phyloP scores from a whole-genome alignment of 495 filamentous ascomycete species.

The Margaritispora aquatica region DNA sequence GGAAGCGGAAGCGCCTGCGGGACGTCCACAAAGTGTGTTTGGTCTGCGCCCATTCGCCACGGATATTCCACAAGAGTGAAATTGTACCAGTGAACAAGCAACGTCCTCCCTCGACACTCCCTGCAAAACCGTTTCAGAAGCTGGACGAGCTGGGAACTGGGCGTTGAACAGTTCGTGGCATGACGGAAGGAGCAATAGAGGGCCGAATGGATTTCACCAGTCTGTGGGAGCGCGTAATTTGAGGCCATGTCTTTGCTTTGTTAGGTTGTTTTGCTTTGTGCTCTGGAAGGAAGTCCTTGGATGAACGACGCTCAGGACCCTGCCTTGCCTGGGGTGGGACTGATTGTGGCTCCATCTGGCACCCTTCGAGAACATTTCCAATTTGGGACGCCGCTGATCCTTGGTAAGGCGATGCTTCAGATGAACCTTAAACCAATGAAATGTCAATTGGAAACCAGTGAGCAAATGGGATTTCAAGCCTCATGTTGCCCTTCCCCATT shows the following conservation, averaged over 20 bases:
- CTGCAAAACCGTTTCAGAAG: background rate
- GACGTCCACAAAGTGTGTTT: background rate
- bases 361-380: background rate
- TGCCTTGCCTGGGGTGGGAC: background rate
- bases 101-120: background rate
- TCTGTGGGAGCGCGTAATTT: background rate
- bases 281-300: background rate
- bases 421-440: background rate
- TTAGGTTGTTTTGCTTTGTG: background rate
- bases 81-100: background rate
- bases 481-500: no score
- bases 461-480: background rate
- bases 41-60: background rate
- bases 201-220: background rate
- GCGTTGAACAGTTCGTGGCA: background rate
- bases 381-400: background rate
- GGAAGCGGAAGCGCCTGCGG: background rate
- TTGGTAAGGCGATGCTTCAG: background rate
- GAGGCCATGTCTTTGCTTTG: background rate
- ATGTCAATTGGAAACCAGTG: background rate
- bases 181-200: background rate
- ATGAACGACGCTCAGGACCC: background rate
- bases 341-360: background rate
- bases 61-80: background rate
- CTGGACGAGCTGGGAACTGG: background rate